Evolutionary conservation across 2,329 filamentous ascomycete species (phyloP).

Genomic region (Apiospora kogelbergensis): DNA sequence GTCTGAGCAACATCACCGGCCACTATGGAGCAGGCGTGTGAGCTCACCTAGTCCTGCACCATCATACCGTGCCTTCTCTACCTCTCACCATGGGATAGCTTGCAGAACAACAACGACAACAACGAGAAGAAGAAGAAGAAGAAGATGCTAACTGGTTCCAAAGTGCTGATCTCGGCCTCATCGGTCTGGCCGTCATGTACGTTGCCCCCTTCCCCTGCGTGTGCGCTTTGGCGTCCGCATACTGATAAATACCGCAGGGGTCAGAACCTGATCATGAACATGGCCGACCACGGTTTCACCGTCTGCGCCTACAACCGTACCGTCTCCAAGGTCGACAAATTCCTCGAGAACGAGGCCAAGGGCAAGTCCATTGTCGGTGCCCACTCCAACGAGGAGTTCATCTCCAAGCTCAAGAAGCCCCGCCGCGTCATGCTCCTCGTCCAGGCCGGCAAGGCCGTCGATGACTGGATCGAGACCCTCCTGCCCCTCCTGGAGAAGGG

Average conservation of each 20-base stretch:
- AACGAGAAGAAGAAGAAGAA: not conserved
- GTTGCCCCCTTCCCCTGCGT: conserved; percentile 70
- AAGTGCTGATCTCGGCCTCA: conserved; percentile 88
- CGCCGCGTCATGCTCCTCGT: conserved; percentile 98
- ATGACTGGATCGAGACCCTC: conserved; percentile 97
- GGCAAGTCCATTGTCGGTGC: conserved; percentile 95
- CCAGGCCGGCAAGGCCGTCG: conserved; percentile 96
- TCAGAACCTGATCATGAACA: conserved; percentile 88
- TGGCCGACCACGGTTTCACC: conserved; percentile 90
- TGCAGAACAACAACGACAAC: not conserved
- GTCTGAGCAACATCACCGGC: conserved; percentile 68
- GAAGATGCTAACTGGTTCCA: conserved; percentile 54
- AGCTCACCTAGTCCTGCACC: conserved; percentile 33
- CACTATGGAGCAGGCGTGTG: conserved; percentile 61
- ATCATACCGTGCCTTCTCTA: conserved; percentile 20
- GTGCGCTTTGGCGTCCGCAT: conserved; percentile 89
- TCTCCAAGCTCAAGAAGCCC: conserved; percentile 94
- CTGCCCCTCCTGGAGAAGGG: conserved; percentile 79
- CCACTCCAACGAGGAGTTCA: conserved; percentile 91
- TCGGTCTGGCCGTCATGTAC: conserved; percentile 88
- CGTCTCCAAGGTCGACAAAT: conserved; percentile 94
- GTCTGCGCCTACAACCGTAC: conserved; percentile 99
- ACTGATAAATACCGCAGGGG: conserved; percentile 43
- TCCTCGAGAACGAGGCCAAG: conserved; percentile 89
- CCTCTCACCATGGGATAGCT: conserved; percentile 13